Evolutionary conservation across 1,284 basidiomycete genomes (phyloP), one percentile per base, ranked within the genome.

Genomic region (Chalciporus sp.): DNA sequence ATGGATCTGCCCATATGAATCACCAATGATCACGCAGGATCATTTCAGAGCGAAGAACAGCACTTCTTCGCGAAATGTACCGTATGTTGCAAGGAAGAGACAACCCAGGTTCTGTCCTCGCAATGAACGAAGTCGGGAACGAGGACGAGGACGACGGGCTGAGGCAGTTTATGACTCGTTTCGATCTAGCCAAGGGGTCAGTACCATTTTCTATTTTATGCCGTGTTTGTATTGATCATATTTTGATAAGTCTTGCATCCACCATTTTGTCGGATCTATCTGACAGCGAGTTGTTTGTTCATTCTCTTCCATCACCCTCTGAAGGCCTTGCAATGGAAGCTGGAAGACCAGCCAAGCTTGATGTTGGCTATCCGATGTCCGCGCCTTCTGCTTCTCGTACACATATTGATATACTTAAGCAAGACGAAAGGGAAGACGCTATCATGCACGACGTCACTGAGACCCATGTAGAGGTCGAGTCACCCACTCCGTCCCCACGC

Each of bases 31-130:
- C 20, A 26, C 16, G 10, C 57, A 88, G 85, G 64, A 76, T 74
- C 59, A 84, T 87, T 51, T 73, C 80, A 40, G 69, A 76, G 52
- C 81, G 83, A 60, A 74, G 85, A 65, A 83, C 85, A 79, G 82
- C 76, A 49, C 75, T 87, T 44, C 75, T 87, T 62, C 76, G 76
- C 49, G 78, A 86, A 67, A 82, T 87, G 81, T 84, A 80, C 67
- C 70, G 74, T 51, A 77, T 88, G 70, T 74, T 85, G 40, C 76
- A 74, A 56, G 72, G 73, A 58, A 76, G 77, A 56, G 71, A 78
- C 41, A 72, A 72, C 52, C 61, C 76, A 37, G 78, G 75, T 26
- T 56, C 71, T 20, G 61, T 77, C 23, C 60, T 78, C 27, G 60
- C 63, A 23, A 46, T 69, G 27, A 67, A 76, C 26, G 68, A 75